phyloP scores from a whole-genome alignment of 2,329 filamentous ascomycete genomes.

The Aquanectria penicillioides region DNA sequence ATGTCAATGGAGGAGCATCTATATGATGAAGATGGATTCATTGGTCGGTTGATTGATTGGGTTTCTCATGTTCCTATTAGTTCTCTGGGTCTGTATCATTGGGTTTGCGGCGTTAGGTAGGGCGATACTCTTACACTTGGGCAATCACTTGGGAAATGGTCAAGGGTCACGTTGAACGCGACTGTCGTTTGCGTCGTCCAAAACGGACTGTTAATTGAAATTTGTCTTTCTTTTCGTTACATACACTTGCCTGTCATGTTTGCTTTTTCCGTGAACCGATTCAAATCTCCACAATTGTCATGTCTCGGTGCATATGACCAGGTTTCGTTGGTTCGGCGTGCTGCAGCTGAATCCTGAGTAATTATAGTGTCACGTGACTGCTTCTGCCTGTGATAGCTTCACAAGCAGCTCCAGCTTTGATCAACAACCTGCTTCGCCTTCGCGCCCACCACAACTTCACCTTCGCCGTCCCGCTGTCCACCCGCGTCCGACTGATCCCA shows the following conservation, averaged over 20 bases:
- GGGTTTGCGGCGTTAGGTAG: conserved; percentile 30
- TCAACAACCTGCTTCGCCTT: no score
- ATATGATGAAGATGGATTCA: no score
- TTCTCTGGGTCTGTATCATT: conserved; percentile 4
- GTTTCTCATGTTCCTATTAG: conserved; percentile 8
- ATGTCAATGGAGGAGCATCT: conserved; percentile 8
- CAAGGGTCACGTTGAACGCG: conserved; percentile 33
- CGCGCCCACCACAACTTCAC: not conserved
- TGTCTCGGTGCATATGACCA: not conserved
- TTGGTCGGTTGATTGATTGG: conserved; percentile 5
- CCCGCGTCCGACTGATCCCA: not conserved
- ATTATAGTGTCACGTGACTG: conserved; percentile 20
- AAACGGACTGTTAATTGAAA: conserved; percentile 29
- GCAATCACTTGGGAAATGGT: conserved; percentile 24
- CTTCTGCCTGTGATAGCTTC: conserved; percentile 4
- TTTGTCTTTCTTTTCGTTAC: not conserved
- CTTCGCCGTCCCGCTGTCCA: not conserved
- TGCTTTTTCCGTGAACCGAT: not conserved
- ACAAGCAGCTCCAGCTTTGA: not conserved
- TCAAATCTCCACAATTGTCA: not conserved
- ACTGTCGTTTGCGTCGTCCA: conserved; percentile 22
- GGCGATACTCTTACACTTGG: conserved; percentile 11
- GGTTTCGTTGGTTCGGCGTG: not conserved
- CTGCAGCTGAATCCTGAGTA: not conserved
- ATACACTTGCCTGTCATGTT: not conserved